Percentiles rank a stretch among this genome's conserved stretches.
Evolutionary conservation across 1,139 yeast genomes (phyloP).

Genomic region (Yarrowia galli): DNA sequence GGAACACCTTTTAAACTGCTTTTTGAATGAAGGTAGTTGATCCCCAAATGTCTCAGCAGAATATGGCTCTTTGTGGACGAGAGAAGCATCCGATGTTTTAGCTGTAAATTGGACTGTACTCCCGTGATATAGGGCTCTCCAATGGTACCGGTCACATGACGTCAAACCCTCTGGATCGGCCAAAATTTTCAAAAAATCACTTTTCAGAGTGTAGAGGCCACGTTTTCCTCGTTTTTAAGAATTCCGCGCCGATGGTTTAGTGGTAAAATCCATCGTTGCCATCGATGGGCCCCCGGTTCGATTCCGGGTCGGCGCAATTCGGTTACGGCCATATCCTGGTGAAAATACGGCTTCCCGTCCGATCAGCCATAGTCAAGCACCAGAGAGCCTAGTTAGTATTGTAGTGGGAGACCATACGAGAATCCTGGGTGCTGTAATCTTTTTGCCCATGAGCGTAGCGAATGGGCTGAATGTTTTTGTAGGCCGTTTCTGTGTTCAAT

Average conservation of each 20-base stretch:
- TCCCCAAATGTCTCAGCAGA: neutral
- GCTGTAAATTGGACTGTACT: too few relatives aligned
- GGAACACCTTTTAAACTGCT: too few relatives aligned
- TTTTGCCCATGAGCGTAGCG: neutral
- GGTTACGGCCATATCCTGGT: slow-evolving; percentile 30
- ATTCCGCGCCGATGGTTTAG: slow-evolving; percentile 1
- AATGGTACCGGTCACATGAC: neutral
- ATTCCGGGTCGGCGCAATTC: slow-evolving; percentile 12
- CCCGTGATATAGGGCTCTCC: neutral
- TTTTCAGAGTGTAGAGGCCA: neutral
- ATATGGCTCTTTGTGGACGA: too few relatives aligned
- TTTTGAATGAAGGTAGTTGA: too few relatives aligned
- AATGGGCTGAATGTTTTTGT: neutral
- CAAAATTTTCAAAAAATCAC: neutral
- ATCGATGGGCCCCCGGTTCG: slow-evolving; percentile 18
- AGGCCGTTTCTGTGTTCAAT: too few relatives aligned
- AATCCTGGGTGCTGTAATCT: slow-evolving; percentile 35
- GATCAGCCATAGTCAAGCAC: slow-evolving; percentile 33
- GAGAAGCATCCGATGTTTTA: too few relatives aligned
- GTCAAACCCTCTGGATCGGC: neutral
- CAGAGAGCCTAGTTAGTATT: slow-evolving; percentile 32
- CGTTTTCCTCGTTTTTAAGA: neutral
- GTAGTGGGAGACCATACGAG: slow-evolving; percentile 34
- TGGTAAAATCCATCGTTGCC: slow-evolving; percentile 8
- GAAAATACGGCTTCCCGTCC: slow-evolving; percentile 34